Evolutionary conservation across 2,329 filamentous ascomycete species (phyloP), one percentile per base, ranked within the genome.

Genomic region (Fusarium solani-melongenae): DNA sequence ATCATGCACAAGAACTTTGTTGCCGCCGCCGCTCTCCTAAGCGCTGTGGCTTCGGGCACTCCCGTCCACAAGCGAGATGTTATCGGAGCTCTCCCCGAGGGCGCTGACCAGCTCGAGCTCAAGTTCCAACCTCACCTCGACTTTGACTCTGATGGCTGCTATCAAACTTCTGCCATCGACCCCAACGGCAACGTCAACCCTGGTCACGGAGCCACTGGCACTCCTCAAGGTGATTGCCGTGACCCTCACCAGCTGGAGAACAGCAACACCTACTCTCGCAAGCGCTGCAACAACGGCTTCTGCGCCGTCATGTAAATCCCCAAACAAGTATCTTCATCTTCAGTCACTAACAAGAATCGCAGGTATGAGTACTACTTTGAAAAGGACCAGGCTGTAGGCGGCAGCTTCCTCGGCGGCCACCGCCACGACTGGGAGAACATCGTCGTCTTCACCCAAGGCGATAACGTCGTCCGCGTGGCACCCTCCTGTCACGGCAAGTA

Each of bases 161-260:
- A 86, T 76, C 84, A 86, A 70, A 85, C 85, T 1, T 84, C 86
- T n/a, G 86, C 85, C 44, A 83, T 87, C 39, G 79, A 80, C 66
- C 77, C 76, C 1, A 64, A 78, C 10, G 84, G 85, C 29, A 79
- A 79, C 36, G 77, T 71, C 22, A 80, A 80, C 61, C 74, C 73
- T 0, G 79, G 79, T 2, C 73, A 76, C 1, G 75, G 24, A 24
- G 73, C 79, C 6, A 80, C 78, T 5, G 77, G 77, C 24, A 80
- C 76, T 5, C 78, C 78, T 8, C 53, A 79, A 64, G 78, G 74
- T 29, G 71, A 78, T 14, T 82, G 80, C 44, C 80, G 80, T 27
- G 76, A 80, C n/a, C 65, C 72, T 11, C 73, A 49, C 12, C 79
- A 80, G 57, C 75, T 82, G 9, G 73, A 79, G 1, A 80, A 79